phyloP scores from a whole-genome alignment of 2,329 filamentous ascomycete genomes.

The Neopestalotiopsis clavispora region DNA sequence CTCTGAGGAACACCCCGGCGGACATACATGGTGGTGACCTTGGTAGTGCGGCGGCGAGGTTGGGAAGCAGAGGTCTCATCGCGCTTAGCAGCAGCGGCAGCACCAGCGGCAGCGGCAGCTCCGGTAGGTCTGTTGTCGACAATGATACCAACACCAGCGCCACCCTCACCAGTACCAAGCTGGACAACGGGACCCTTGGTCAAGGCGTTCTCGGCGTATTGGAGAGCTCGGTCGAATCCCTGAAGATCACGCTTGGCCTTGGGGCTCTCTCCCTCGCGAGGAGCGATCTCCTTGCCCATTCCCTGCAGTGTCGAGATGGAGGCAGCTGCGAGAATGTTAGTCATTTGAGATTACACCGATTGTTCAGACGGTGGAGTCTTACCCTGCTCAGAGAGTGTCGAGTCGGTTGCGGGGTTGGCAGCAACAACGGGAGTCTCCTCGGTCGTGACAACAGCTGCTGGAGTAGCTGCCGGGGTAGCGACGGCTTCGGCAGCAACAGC shows the following conservation, averaged over 20 bases:
- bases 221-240: constrained; percentile 46
- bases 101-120: constrained; percentile 27
- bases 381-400: constrained; percentile 42
- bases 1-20: constrained; percentile 47
- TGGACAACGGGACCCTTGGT: constrained; percentile 44
- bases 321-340: constrained; percentile 32
- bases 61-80: constrained; percentile 28
- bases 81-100: constrained; percentile 25
- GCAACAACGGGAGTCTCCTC: constrained; percentile 22
- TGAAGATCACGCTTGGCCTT: constrained; percentile 41
- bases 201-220: constrained; percentile 43
- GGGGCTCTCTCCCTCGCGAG: constrained; percentile 37
- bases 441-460: constrained; percentile 33
- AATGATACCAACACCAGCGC: constrained; percentile 45
- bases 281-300: constrained; percentile 54
- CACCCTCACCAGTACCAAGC: constrained; percentile 44
- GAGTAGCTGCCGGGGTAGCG: constrained; percentile 21
- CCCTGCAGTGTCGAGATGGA: constrained; percentile 51
- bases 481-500: constrained; percentile 24
- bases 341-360: neutral
- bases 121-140: constrained; percentile 37
- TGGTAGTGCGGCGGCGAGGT: constrained; percentile 41
- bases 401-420: constrained; percentile 31
- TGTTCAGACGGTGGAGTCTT: constrained; percentile 18
- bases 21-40: constrained; percentile 53